These are phyloP conservation scores for Triticum monococcum DNA, from an alignment of 176 grass and related monocot genomes.

Conservation along the genomic window DNA sequence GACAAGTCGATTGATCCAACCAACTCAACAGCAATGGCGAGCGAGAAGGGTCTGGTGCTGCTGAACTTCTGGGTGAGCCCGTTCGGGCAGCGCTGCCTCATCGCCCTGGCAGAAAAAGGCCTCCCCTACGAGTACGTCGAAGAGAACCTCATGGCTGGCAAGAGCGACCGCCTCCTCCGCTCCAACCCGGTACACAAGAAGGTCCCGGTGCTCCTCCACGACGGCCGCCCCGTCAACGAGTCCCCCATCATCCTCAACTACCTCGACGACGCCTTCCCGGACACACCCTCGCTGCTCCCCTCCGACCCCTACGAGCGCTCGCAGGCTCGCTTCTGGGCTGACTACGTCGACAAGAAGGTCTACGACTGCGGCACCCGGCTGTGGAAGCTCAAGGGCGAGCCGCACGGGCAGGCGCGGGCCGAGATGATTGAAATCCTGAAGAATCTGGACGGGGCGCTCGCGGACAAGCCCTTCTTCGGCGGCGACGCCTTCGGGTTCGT, in stretches of 20 bases:
- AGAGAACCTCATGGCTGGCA: constrained; percentile 31
- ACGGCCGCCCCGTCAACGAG: constrained; percentile 49
- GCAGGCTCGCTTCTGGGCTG: constrained; percentile 56
- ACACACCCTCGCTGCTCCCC: background rate
- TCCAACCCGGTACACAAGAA: constrained; percentile 83
- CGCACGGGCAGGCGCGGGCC: background rate
- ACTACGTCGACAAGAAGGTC: constrained; percentile 58
- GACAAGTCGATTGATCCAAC: background rate
- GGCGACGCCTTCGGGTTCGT: constrained; percentile 36
- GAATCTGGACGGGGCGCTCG: constrained; percentile 35
- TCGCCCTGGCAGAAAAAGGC: constrained; percentile 58
- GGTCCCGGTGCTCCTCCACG: constrained; percentile 66
- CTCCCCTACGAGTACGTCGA: constrained; percentile 47
- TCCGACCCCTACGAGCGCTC: constrained; percentile 28
- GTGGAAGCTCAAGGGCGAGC: constrained; percentile 35
- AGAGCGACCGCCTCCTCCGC: constrained; percentile 62
- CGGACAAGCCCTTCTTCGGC: constrained; percentile 38
- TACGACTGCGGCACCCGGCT: constrained; percentile 28
- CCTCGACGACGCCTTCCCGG: constrained; percentile 58
- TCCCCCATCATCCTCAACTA: constrained; percentile 61
- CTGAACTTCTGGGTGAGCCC: constrained; percentile 62
- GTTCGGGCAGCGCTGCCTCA: constrained; percentile 53
- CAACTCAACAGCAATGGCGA: background rate
- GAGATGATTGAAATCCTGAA: constrained; percentile 32
- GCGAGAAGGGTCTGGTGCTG: constrained; percentile 34